phyloP scores from a whole-genome alignment of 1,284 basidiomycete species.

The Cutaneotrichosporon sp. region DNA sequence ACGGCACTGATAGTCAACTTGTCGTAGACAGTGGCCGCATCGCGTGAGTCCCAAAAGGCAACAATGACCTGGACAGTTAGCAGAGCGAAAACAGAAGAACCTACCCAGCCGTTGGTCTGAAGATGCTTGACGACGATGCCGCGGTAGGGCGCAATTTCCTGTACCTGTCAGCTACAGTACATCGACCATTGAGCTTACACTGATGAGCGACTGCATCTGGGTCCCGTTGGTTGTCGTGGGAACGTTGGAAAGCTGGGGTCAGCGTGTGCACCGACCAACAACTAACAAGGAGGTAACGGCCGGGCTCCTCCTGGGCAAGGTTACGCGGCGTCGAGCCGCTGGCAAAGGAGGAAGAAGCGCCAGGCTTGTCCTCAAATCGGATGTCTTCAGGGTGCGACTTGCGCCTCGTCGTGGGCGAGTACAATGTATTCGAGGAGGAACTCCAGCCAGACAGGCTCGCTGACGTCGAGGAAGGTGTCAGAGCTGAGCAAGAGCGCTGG shows the following conservation, averaged over 20 bases:
- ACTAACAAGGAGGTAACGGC: constrained; percentile 31
- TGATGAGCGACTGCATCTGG: constrained; percentile 23
- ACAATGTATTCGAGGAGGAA: neutral
- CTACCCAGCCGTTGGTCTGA: constrained; percentile 25
- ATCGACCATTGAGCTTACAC: constrained; percentile 12
- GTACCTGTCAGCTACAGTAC: neutral
- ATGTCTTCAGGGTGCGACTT: neutral
- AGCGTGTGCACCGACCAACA: neutral
- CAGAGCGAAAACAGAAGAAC: neutral
- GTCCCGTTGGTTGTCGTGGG: constrained; percentile 19
- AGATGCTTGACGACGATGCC: constrained; percentile 31
- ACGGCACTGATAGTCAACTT: constrained; percentile 19
- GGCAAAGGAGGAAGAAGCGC: too few relatives aligned
- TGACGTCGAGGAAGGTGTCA: constrained; percentile 3
- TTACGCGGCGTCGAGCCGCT: too few relatives aligned
- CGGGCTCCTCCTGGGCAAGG: constrained; percentile 11
- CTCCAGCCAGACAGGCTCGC: neutral
- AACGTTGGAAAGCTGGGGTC: constrained; percentile 23
- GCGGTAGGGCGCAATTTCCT: constrained; percentile 27
- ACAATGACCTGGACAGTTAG: constrained; percentile 28
- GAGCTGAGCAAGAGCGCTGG: neutral
- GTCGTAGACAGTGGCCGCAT: constrained; percentile 27
- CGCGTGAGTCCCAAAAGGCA: constrained; percentile 37
- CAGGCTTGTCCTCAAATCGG: neutral
- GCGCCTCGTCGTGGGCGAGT: neutral